These are phyloP conservation scores for Heteromeles arbutifolia DNA, from an alignment of 306 rosid genomes.

Conservation along the genomic window DNA sequence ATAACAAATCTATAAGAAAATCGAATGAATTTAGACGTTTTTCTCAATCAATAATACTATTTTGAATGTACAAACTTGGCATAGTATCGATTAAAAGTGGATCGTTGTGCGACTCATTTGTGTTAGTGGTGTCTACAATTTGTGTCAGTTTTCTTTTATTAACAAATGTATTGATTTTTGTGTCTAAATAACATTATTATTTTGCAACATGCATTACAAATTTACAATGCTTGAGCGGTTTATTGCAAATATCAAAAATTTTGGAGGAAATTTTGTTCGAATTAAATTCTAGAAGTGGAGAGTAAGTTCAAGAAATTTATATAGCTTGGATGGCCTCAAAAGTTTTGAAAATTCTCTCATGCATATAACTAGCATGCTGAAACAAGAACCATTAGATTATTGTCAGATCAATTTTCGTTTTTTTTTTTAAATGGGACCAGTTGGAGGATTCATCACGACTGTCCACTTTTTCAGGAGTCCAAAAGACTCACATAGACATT, in stretches of 20 bases:
- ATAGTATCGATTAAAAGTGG: too few species aligned
- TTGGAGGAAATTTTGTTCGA: not conserved
- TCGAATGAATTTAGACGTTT: not conserved
- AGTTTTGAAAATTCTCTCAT: not conserved
- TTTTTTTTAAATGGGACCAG: too few species aligned
- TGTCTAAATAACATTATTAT: too few species aligned
- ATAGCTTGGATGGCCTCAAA: not conserved
- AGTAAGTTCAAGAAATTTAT: not conserved
- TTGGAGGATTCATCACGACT: too few species aligned
- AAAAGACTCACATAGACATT: too few species aligned
- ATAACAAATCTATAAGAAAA: not conserved
- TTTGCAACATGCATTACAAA: too few species aligned
- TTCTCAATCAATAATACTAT: too few species aligned
- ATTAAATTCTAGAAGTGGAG: not conserved
- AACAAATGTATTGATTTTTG: too few species aligned
- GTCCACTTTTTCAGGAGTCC: too few species aligned
- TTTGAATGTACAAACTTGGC: not conserved
- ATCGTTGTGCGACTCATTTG: not conserved
- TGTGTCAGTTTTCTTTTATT: not conserved
- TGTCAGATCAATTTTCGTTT: too few species aligned
- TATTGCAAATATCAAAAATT: too few species aligned
- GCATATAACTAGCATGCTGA: not conserved
- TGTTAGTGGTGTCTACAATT: too few species aligned
- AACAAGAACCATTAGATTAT: not conserved
- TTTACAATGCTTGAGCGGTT: not conserved